These are phyloP conservation scores for Paspalum vaginatum DNA, from an alignment of 176 grass and related monocot species.

Conservation along the genomic window DNA sequence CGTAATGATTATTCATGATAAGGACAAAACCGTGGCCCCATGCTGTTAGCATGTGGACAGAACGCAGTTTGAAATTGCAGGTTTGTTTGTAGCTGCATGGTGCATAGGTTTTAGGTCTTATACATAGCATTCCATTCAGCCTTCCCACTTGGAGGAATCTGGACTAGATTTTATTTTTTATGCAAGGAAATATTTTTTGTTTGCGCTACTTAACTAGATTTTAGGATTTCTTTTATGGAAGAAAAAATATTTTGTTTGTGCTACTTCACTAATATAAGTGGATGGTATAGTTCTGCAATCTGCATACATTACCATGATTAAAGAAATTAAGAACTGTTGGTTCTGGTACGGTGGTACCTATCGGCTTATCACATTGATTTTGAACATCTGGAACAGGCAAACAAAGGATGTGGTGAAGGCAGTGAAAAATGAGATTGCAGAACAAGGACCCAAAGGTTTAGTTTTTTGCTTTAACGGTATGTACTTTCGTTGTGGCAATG, in stretches of 20 bases:
- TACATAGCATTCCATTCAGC: not conserved
- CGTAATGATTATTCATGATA: conserved; percentile 20
- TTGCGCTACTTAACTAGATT: too few relatives aligned
- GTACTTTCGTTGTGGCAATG: conserved; percentile 24
- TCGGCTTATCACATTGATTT: conserved; percentile 17
- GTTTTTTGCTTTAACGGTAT: conserved; percentile 85
- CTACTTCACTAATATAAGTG: not conserved
- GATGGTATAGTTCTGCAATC: not conserved
- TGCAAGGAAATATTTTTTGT: too few relatives aligned
- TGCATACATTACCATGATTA: not conserved
- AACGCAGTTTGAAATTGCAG: not conserved
- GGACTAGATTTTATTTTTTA: not conserved
- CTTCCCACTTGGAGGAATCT: conserved; percentile 4
- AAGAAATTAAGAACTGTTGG: not conserved
- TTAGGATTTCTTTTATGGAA: too few relatives aligned
- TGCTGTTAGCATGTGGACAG: conserved; percentile 12
- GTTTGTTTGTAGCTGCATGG: conserved; percentile 12
- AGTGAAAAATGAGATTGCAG: conserved; percentile 79
- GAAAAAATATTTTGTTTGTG: not conserved
- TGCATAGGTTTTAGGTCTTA: not conserved
- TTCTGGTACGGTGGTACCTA: not conserved
- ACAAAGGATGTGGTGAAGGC: conserved; percentile 81
- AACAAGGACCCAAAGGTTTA: conserved; percentile 85
- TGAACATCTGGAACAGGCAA: conserved; percentile 63
- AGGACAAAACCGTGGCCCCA: not conserved